These are phyloP conservation scores for Lomentospora prolificans DNA, from an alignment of 2,329 filamentous ascomycete species.

Conservation along the genomic window DNA sequence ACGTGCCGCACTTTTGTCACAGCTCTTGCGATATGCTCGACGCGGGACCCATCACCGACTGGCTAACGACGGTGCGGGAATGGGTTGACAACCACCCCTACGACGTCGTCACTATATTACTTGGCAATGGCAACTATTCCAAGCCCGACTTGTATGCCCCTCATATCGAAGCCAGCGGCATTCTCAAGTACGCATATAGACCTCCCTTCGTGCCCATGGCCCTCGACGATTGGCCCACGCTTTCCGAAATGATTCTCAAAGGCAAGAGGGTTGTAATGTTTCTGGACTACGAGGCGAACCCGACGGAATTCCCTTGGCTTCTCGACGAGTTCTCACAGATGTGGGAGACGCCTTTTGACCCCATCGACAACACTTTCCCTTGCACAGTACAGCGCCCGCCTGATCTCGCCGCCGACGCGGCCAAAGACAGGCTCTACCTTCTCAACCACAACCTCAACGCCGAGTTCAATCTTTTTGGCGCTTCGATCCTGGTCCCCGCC, in stretches of 20 bases:
- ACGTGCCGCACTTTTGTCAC: conserved; percentile 67
- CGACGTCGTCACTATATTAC: conserved; percentile 78
- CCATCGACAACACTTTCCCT: conserved; percentile 53
- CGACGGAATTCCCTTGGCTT: conserved; percentile 69
- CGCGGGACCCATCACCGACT: conserved; percentile 65
- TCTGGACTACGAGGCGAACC: conserved; percentile 77
- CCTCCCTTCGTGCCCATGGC: conserved; percentile 63
- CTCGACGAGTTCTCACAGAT: conserved; percentile 80
- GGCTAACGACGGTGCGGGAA: conserved; percentile 55
- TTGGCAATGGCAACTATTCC: conserved; percentile 77
- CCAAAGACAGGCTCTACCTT: conserved; percentile 61
- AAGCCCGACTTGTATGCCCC: conserved; percentile 51
- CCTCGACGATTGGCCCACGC: conserved; percentile 71
- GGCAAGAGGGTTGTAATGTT: conserved; percentile 69
- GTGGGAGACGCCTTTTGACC: conserved; percentile 87
- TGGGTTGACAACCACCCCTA: conserved; percentile 75
- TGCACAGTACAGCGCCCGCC: conserved; percentile 73
- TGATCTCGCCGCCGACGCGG: conserved; percentile 43
- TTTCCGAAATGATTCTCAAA: conserved; percentile 63
- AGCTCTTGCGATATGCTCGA: conserved; percentile 74
- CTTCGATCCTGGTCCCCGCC: conserved; percentile 61
- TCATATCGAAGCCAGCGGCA: conserved; percentile 61
- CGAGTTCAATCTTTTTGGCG: conserved; percentile 56
- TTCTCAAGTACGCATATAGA: conserved; percentile 63
- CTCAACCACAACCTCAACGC: conserved; percentile 88